Evolutionary conservation across 257 asterid species (phyloP), one percentile per base, ranked within the genome.

Genomic region (Solanum pimpinellifolium): DNA sequence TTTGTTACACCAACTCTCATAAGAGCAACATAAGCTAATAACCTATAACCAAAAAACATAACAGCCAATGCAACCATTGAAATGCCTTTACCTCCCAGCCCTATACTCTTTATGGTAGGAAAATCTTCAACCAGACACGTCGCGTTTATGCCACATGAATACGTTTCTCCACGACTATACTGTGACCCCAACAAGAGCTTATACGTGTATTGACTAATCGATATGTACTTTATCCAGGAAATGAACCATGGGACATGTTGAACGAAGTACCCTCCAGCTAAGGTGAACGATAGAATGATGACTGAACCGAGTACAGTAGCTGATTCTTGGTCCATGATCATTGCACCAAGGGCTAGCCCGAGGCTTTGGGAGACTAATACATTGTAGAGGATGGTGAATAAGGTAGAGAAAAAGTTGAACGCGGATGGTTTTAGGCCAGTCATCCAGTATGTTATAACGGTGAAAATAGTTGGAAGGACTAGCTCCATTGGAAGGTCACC

Each of bases 401-500:
- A 83, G 88, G 95, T 92, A 18, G 77, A n/a, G 6, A 95, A 69
- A 91, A 94, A 96, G 89, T 89, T 75, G 5, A 12, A 69, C 0
- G 93, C 86, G 0, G 93, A 10, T 41, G 91, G 87, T 80, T 90
- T 95, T 1, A 96, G 87, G 13, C 97, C 99, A 2, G 95, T 95
- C 98, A 95, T 96, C 93, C 94, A 96, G 81, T 95, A 96, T 23
- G 95, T 90, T 85, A 96, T 90, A 87, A 87, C 18, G 72, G 88
- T 87, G 83, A 93, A 95, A 14, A 84, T 59, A 0, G 98, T 91
- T 15, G 99, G 98, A 10, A 96, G 98, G 92, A 94, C 91, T 16
- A 96, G 78, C 35, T 92, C 98, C 98, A 96, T 92, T 1, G 99
- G 99, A 9, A 95, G 93, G 76, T 94, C 97, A 11, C 98, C 95